Base-by-base conservation (phyloP, 2,329 filamentous ascomycete species). In the Penicillium expansum region DNA sequence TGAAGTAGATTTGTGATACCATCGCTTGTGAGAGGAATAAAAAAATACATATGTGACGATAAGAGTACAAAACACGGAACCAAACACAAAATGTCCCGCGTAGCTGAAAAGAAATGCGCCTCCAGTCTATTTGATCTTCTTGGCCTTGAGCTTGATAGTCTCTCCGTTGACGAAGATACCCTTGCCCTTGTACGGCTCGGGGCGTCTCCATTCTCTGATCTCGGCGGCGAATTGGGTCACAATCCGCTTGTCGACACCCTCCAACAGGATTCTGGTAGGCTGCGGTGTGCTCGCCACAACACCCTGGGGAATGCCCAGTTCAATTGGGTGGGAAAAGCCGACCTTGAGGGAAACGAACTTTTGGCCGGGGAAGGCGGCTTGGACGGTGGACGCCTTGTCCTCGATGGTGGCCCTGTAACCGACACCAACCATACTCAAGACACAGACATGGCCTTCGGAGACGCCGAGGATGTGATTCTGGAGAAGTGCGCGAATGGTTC, bases 111-210 rank as follows among this genome's bases (percentile, higher is more conserved):
- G 51, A 60, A 62, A 48, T 29, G 48, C 49, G 52, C 57, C 49
- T 57, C 56, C 53, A 37, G 65, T 72, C 80, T 86, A 94, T 82
- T 92, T 93, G 76, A 93, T 91, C 84, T 93, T 94, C 88, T 97
- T 99, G 70, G 91, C 89, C 87, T 99, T 99, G 77, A 99, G 76
- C 83, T 89, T 96, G 79, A 99, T 97, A 30, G 92, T 97, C 83
- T 99, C 92, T 62, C 92, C 91, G 71, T 97, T 95, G 68, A 99
- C 88, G 74, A 97, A 99, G 67, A 99, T 96, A 68, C 94, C 94
- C 86, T 99, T 97, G 65, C 94, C 94, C 85, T 99, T 99, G 78
- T 99, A 99, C 63, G 94, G 94, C 79, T 99, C 94, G 30, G 94
- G 94, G 63, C 84, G 84, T 72, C 94, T 87, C 93, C 93, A 97